Evolutionary conservation across 139 green algal genomes (phyloP).

Genomic region (Nannochloris sp.): DNA sequence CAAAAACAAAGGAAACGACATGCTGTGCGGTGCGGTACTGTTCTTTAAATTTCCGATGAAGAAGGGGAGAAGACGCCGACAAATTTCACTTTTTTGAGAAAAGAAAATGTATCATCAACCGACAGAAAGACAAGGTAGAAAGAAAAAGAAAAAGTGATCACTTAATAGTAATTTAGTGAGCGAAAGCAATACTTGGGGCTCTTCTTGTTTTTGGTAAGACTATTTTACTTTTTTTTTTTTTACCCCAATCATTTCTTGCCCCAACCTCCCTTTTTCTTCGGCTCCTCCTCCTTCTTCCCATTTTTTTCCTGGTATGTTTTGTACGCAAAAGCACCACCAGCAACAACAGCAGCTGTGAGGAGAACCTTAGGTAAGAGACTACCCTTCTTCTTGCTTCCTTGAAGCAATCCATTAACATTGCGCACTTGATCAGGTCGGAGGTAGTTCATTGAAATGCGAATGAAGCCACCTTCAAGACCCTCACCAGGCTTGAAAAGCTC

Average conservation of each 20-base stretch:
- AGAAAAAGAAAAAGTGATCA: no score
- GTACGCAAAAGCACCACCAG: not conserved
- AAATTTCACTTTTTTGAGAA: no score
- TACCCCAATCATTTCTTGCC: not conserved
- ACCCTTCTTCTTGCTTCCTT: not conserved
- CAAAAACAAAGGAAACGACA: no score
- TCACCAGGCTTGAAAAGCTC: conserved; percentile 81
- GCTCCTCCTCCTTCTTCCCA: not conserved
- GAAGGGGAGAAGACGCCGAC: no score
- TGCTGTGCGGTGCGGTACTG: no score
- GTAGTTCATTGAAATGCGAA: conserved; percentile 71
- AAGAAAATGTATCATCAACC: no score
- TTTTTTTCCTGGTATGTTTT: not conserved
- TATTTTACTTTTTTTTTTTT: not conserved
- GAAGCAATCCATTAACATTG: not conserved
- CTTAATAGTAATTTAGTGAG: no score
- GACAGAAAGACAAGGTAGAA: no score
- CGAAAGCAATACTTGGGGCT: no score
- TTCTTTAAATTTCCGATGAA: no score
- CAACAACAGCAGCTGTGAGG: not conserved
- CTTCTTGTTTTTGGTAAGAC: no score
- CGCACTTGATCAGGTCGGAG: conserved; percentile 25
- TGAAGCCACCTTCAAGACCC: conserved; percentile 72
- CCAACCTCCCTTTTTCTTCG: conserved; percentile 6
- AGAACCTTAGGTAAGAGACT: conserved; percentile 2